A percentile compares a stretch with the other conserved stretches of the same genome.
Evolutionary conservation across 805 yeast species (phyloP).

Genomic region (Barnettozyma sucrosica): DNA sequence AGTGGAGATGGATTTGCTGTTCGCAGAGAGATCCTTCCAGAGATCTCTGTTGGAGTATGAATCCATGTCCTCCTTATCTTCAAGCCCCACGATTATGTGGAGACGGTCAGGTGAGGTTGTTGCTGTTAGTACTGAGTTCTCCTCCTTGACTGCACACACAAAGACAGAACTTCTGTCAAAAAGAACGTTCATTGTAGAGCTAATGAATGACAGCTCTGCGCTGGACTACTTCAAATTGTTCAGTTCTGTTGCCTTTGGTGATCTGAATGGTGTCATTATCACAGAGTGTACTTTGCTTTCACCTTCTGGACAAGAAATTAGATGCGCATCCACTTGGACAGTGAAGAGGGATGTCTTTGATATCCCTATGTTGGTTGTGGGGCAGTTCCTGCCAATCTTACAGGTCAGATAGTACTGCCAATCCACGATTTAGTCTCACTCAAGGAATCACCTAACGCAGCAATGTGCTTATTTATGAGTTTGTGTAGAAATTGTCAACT

Average conservation of each 20-base stretch:
- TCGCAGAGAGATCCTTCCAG: constrained; percentile 54
- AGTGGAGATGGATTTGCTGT: constrained; percentile 63
- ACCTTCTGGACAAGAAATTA: constrained; percentile 37
- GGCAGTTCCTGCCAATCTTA: constrained; percentile 70
- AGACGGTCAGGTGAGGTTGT: constrained; percentile 82
- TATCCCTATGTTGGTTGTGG: constrained; percentile 77
- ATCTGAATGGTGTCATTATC: constrained; percentile 33
- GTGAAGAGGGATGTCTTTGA: constrained; percentile 79
- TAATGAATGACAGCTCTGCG: constrained; percentile 76
- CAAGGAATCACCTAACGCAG: background rate
- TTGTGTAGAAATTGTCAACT: background rate
- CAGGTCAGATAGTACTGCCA: constrained; percentile 17
- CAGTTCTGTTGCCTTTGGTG: constrained; percentile 48
- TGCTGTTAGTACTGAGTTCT: constrained; percentile 69
- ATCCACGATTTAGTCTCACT: background rate
- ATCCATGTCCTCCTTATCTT: constrained; percentile 43
- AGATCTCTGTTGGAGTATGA: constrained; percentile 53
- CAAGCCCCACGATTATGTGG: constrained; percentile 82
- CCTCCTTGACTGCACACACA: constrained; percentile 61
- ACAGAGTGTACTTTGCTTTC: constrained; percentile 34
- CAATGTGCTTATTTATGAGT: background rate
- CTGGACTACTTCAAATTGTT: constrained; percentile 67
- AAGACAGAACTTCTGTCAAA: constrained; percentile 51
- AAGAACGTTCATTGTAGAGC: constrained; percentile 66
- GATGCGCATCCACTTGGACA: constrained; percentile 80